Evolutionary conservation across 2,329 filamentous ascomycete genomes (phyloP), one percentile per base, ranked within the genome.

Genomic region (Phaeoacremonium minimum): DNA sequence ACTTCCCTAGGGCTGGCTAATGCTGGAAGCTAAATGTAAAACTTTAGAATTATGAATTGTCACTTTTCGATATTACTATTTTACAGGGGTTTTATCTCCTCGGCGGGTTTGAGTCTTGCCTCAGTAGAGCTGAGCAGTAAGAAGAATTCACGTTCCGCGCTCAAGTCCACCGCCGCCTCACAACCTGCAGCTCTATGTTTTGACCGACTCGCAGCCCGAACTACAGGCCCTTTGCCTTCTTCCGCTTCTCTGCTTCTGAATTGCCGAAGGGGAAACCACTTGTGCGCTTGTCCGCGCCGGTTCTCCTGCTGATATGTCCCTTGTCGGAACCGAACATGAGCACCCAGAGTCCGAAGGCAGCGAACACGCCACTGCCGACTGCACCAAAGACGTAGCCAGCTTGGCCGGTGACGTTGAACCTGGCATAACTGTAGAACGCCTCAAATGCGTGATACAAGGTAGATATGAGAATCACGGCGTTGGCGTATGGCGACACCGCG

Each of bases 381-480:
- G 77, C 71, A 0, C 79, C 84, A 5, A 86, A 55, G 2, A 73
- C 60, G 52, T 82, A 85, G 1, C 71, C 75, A 9, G 73, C 66
- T 49, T 79, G 71, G 6, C 68, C 66, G 56, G 63, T 65, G 36
- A 65, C 60, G n/a, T 71, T 69, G 61, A 80, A 87, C 55, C 80
- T 74, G 33, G 71, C 70, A 61, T 90, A 93, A 51, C 76, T 71
- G 57, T 86, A 83, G 45, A 81, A 78, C 14, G 80, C 80, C 5
- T 69, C 67, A 0, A 68, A 50, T 14, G 69, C 63, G 57, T 91
- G 85, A 64, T 86, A 85, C 4, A 78, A 43, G 0, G 77, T 75
- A 2, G 84, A 84, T 12, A 89, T 61, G 28, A 81, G 68, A 15
- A 88, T 57, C 2, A 77, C 79, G 3, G 85, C 83, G 26, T 75